Percentiles rank a stretch among this genome's conserved stretches.
Conservation (phyloP, 2,329 filamentous ascomycete species). For the Fusarium albidum region DNA sequence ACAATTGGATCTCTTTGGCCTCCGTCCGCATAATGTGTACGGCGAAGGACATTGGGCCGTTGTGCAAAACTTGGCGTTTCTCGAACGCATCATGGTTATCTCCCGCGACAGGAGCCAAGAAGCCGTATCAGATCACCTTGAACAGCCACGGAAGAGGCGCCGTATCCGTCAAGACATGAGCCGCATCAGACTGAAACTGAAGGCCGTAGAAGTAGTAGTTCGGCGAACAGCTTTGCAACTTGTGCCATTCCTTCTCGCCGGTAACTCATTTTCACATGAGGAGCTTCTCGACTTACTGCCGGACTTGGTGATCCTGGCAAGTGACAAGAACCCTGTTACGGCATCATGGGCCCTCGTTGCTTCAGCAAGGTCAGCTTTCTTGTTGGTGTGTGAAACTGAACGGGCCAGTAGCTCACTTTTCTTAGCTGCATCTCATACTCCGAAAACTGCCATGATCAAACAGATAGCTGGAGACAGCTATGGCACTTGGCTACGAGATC, state of each 20-base stretch:
- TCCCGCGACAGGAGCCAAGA: constrained; percentile 33
- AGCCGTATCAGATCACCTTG: constrained; percentile 42
- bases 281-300: constrained; percentile 65
- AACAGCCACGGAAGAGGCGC: constrained; percentile 62
- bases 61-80: constrained; percentile 64
- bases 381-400: constrained; percentile 1
- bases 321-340: constrained; percentile 72
- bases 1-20: constrained; percentile 58
- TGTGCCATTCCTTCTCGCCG: constrained; percentile 63
- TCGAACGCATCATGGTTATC: constrained; percentile 59
- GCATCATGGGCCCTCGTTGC: constrained; percentile 86
- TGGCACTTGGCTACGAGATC: constrained; percentile 80
- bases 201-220: constrained; percentile 52
- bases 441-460: constrained; percentile 45
- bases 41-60: constrained; percentile 69
- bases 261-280: constrained; percentile 55
- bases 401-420: constrained; percentile 31
- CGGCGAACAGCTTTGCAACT: constrained; percentile 65
- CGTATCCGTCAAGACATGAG: constrained; percentile 53
- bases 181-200: constrained; percentile 59
- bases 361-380: constrained; percentile 72
- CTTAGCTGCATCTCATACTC: constrained; percentile 44
- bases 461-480: constrained; percentile 70
- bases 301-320: constrained; percentile 65
- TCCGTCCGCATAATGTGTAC: constrained; percentile 61